These are phyloP conservation scores for Triadica sebifera DNA, from an alignment of 345 rosid species.

Conservation along the genomic window DNA sequence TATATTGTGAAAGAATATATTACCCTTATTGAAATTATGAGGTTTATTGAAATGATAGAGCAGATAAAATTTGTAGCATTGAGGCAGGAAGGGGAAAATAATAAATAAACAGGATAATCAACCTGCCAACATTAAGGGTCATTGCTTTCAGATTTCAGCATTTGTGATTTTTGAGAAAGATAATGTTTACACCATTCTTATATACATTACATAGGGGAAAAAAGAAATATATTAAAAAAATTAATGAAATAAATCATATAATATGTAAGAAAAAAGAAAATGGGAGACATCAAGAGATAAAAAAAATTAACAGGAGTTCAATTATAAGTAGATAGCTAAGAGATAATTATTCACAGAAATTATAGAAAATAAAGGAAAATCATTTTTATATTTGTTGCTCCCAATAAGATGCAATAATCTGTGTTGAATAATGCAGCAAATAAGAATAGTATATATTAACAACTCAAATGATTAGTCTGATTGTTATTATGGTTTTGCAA, in stretches of 20 bases:
- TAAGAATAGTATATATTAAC: not conserved
- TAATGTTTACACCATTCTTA: too few relatives aligned
- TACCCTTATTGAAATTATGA: not conserved
- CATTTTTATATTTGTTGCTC: not conserved
- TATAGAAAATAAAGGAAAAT: not conserved
- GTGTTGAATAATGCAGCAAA: not conserved
- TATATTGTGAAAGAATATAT: not conserved
- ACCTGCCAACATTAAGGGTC: not conserved
- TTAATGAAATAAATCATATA: not conserved
- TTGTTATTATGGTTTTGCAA: not conserved
- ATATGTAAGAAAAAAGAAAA: too few relatives aligned
- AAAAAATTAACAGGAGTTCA: not conserved
- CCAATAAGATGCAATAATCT: not conserved
- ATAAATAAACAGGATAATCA: not conserved
- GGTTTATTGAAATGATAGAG: not conserved
- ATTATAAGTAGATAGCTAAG: not conserved
- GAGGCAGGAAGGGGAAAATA: not conserved
- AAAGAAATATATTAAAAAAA: not conserved
- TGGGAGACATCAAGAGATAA: too few relatives aligned
- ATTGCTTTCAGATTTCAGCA: not conserved
- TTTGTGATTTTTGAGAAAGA: not conserved
- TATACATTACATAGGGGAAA: not conserved
- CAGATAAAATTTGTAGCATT: not conserved
- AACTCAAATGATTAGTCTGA: slow-evolving; percentile 1
- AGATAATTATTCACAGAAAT: not conserved